Conservation (phyloP, 2,329 filamentous ascomycete genomes). For the Epichloe sp. region DNA sequence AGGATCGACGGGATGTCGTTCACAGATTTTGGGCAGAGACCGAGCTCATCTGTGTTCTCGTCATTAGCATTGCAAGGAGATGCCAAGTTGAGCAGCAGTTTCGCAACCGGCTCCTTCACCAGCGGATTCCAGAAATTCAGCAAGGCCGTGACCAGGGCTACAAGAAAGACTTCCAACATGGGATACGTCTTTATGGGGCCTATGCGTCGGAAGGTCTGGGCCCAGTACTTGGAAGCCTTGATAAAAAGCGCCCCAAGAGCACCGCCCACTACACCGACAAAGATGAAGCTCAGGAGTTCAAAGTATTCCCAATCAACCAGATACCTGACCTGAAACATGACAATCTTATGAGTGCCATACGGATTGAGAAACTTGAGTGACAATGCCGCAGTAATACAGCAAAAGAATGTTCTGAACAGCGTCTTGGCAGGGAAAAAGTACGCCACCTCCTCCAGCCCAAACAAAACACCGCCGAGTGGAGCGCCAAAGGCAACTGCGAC, state of each 20-base stretch:
- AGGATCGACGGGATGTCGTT: constrained; percentile 73
- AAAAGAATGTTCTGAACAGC: constrained; percentile 94
- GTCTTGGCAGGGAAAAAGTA: constrained; percentile 98
- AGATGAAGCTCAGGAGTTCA: constrained; percentile 71
- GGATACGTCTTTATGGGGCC: constrained; percentile 69
- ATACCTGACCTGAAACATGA: constrained; percentile 91
- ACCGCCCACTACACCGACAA: constrained; percentile 79
- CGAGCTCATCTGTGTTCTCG: constrained; percentile 47
- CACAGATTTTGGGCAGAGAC: constrained; percentile 59
- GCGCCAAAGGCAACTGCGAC: constrained; percentile 92
- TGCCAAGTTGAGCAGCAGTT: constrained; percentile 79
- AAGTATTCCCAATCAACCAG: constrained; percentile 86
- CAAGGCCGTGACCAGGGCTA: constrained; percentile 72
- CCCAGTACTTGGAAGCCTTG: constrained; percentile 87
- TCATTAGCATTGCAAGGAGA: constrained; percentile 70
- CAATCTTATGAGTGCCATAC: constrained; percentile 92
- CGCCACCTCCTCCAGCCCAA: constrained; percentile 86
- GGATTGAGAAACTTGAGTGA: constrained; percentile 92
- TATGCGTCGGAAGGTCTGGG: constrained; percentile 73
- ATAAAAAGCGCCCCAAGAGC: constrained; percentile 84
- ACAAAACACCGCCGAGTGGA: constrained; percentile 74
- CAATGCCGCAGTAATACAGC: constrained; percentile 84
- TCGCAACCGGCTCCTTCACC: constrained; percentile 79
- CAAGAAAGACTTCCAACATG: constrained; percentile 74
- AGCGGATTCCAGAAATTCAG: constrained; percentile 89